Conservation (phyloP, 2,329 filamentous ascomycete species). For the Rutstroemia sp. region DNA sequence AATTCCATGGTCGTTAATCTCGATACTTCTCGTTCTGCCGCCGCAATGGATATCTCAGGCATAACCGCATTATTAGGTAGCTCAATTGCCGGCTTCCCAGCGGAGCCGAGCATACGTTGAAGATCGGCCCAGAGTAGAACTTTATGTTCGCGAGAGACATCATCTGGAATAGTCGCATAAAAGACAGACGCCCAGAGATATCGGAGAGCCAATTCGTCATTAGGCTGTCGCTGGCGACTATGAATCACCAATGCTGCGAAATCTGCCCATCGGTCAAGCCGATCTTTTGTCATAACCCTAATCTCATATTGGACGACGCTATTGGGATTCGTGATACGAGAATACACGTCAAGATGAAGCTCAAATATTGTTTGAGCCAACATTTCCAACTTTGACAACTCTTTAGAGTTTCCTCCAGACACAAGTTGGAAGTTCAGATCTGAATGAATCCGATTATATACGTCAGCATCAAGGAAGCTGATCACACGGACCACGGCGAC, state of each 20-base stretch:
- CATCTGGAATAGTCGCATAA: slow-evolving; percentile 48
- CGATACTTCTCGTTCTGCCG: slow-evolving; percentile 83
- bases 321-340: slow-evolving; percentile 52
- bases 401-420: slow-evolving; percentile 14
- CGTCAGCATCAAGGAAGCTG: slow-evolving; percentile 40
- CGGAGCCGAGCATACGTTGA: slow-evolving; percentile 42
- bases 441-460: slow-evolving; percentile 40
- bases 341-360: slow-evolving; percentile 59
- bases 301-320: slow-evolving; percentile 46
- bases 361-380: slow-evolving; percentile 57
- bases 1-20: slow-evolving; percentile 95
- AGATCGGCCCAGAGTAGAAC: slow-evolving; percentile 57
- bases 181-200: slow-evolving; percentile 62
- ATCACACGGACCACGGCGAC: slow-evolving; percentile 46
- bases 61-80: slow-evolving; percentile 84
- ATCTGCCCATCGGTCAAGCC: slow-evolving; percentile 51
- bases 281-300: slow-evolving; percentile 47
- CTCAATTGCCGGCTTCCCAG: slow-evolving; percentile 44
- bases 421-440: slow-evolving; percentile 31
- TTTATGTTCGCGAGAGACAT: slow-evolving; percentile 50
- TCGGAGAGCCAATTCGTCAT: slow-evolving; percentile 42
- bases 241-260: slow-evolving; percentile 47
- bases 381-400: slow-evolving; percentile 36
- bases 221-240: slow-evolving; percentile 17
- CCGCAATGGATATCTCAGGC: slow-evolving; percentile 74